Conservation (phyloP, 1,284 basidiomycete genomes). For the Lentinula novae-zelandiae region DNA sequence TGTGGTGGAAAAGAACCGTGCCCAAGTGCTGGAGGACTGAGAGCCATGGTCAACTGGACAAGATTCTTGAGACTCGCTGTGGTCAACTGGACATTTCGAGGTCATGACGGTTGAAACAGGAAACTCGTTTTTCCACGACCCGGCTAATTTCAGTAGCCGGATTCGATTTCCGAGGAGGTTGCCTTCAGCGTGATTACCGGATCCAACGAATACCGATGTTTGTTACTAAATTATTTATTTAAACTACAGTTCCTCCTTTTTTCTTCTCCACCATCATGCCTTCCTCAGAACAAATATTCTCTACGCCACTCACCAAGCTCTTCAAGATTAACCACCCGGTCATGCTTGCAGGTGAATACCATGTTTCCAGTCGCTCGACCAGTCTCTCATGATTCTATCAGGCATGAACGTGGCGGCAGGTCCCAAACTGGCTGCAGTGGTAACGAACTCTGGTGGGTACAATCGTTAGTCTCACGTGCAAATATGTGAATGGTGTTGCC, state of each 20-base stretch:
- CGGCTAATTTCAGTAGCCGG: not conserved
- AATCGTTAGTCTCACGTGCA: not conserved
- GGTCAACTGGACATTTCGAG: constrained; percentile 63
- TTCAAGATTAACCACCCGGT: constrained; percentile 83
- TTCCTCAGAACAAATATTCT: constrained; percentile 52
- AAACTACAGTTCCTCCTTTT: constrained; percentile 2
- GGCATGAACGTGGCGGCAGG: constrained; percentile 86
- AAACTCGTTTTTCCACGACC: not conserved
- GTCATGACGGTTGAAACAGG: constrained; percentile 4
- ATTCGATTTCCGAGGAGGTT: not conserved
- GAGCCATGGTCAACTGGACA: constrained; percentile 58
- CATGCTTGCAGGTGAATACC: constrained; percentile 49
- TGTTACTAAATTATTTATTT: not conserved
- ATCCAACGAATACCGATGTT: not conserved
- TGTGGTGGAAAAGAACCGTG: constrained; percentile 14
- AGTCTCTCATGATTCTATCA: constrained; percentile 4
- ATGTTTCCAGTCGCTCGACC: not conserved
- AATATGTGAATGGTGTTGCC: not conserved
- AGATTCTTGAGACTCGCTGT: constrained; percentile 29
- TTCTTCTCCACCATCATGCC: constrained; percentile 38
- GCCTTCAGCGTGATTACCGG: constrained; percentile 2
- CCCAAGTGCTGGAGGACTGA: constrained; percentile 20
- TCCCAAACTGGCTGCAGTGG: constrained; percentile 72
- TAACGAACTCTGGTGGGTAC: constrained; percentile 62
- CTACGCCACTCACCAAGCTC: constrained; percentile 61